phyloP scores from a whole-genome alignment of 352 stramenopile species.

The Chrysophaeum taylorii region DNA sequence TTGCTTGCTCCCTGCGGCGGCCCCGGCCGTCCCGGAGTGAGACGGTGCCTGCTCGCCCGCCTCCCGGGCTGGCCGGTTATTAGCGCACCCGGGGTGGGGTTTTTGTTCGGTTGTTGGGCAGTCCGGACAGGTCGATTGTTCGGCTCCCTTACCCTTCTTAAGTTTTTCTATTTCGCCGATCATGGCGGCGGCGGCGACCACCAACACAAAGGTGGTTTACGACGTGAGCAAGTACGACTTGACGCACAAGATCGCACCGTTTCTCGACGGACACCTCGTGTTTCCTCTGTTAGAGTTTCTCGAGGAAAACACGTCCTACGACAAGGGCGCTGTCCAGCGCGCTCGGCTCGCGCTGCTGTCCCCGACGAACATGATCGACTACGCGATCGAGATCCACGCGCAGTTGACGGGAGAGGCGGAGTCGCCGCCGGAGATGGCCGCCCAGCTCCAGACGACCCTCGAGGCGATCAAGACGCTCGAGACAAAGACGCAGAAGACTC shows the following conservation, averaged over 20 bases:
- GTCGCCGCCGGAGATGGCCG: slow-evolving; percentile 47
- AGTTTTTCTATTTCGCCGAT: too few relatives aligned
- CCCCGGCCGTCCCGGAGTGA: too few relatives aligned
- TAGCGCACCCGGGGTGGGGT: too few relatives aligned
- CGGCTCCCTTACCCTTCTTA: too few relatives aligned
- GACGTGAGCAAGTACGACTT: slow-evolving; percentile 69
- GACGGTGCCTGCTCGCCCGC: too few relatives aligned
- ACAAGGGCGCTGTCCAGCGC: slow-evolving; percentile 58
- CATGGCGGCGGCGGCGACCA: too few relatives aligned
- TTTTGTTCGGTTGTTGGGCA: too few relatives aligned
- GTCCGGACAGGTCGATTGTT: too few relatives aligned
- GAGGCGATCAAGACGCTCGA: slow-evolving; percentile 43
- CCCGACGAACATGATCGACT: slow-evolving; percentile 91
- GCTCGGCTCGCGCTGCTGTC: slow-evolving; percentile 79
- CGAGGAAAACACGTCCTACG: slow-evolving; percentile 68
- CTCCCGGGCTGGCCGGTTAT: too few relatives aligned
- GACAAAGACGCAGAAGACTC: neutral
- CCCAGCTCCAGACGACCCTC: slow-evolving; percentile 47
- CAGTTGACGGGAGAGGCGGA: slow-evolving; percentile 61
- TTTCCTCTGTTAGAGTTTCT: slow-evolving; percentile 91
- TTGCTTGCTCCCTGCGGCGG: too few relatives aligned
- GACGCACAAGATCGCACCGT: slow-evolving; percentile 79
- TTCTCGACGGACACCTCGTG: slow-evolving; percentile 93
- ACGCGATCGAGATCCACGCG: slow-evolving; percentile 89
- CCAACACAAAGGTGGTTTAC: too few relatives aligned